These are phyloP conservation scores for Micromonas commoda DNA, from an alignment of 139 green algal species.

Conservation along the genomic window DNA sequence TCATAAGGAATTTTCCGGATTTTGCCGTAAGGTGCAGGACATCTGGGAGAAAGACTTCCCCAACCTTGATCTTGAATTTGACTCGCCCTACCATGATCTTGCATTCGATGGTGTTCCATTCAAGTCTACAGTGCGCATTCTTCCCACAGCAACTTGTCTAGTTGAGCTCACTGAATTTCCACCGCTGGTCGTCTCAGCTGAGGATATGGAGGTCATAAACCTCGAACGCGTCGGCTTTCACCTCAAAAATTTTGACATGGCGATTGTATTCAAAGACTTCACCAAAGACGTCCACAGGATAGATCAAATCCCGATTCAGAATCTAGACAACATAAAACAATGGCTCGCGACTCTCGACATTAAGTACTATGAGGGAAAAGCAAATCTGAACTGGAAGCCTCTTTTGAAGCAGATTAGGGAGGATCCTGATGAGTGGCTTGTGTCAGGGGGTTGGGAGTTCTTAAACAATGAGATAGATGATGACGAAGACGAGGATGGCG, in stretches of 20 bases:
- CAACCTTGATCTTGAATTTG: conserved; percentile 89
- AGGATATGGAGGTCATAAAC: conserved; percentile 88
- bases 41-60: conserved; percentile 66
- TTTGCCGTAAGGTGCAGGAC: conserved; percentile 68
- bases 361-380: conserved; percentile 96
- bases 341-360: conserved; percentile 84
- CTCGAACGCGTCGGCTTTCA: conserved; percentile 96
- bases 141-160: conserved; percentile 95
- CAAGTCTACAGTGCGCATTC: conserved; percentile 68
- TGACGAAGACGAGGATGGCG: conserved; percentile 42
- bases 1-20: conserved; percentile 77
- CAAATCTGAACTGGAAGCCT: conserved; percentile 97
- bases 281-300: conserved; percentile 68
- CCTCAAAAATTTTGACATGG: conserved; percentile 98
- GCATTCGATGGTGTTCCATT: conserved; percentile 86
- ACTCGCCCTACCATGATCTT: conserved; percentile 94
- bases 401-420: conserved; percentile 89
- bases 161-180: conserved; percentile 91
- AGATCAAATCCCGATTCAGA: conserved; percentile 78
- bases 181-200: conserved; percentile 77
- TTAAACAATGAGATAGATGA: conserved; percentile 73
- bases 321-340: conserved; percentile 89
- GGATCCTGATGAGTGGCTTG: conserved; percentile 82
- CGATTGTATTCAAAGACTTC: conserved; percentile 93
- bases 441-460: conserved; percentile 92